Conservation (phyloP, 208 protist genomes). For the Trichomonas vaginalis region DNA sequence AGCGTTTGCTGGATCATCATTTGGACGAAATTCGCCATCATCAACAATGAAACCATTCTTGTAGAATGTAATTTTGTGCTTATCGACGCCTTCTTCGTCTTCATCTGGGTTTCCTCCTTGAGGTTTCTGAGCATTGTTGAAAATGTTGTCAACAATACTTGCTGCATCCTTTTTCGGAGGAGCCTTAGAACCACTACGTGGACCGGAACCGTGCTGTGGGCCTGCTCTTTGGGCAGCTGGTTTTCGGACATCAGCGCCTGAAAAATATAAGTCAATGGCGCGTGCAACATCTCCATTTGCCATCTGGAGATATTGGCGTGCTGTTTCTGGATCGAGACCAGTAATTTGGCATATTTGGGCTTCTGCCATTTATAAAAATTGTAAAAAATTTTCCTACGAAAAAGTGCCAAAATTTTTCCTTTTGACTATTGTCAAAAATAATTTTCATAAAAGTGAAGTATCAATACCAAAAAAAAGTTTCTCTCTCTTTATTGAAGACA, state of each 20-base stretch:
- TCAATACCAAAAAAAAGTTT: too few relatives aligned
- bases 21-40: background rate
- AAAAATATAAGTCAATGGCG: background rate
- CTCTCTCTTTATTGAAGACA: too few relatives aligned
- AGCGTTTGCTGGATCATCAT: background rate
- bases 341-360: background rate
- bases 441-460: too few relatives aligned
- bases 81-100: background rate
- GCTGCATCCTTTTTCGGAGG: background rate
- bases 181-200: background rate
- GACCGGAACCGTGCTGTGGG: background rate
- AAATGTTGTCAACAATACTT: background rate
- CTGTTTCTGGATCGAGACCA: background rate
- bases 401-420: background rate
- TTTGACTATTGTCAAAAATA: too few relatives aligned
- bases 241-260: background rate
- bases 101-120: background rate
- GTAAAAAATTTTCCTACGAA: too few relatives aligned
- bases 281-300: background rate
- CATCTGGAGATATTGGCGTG: background rate
- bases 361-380: background rate
- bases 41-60: slow-evolving; percentile 1
- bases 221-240: background rate
- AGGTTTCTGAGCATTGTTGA: background rate
- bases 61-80: background rate